Base-by-base conservation (phyloP, 2,329 filamentous ascomycete genomes). In the Laburnicola sp. region DNA sequence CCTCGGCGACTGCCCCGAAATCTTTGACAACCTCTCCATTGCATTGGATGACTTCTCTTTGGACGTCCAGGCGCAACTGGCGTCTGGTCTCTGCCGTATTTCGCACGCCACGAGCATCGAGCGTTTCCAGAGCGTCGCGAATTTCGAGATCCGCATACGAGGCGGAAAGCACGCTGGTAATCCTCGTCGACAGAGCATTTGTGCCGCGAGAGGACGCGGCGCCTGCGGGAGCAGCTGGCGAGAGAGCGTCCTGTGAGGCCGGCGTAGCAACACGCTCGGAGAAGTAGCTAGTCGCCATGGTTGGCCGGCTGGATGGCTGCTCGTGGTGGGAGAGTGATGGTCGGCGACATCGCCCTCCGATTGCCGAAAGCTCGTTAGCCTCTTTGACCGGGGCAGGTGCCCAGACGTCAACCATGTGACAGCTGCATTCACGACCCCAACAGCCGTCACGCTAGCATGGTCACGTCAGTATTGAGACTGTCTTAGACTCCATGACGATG, bases 131-230 rank as follows among this genome's bases (percentile, higher is more conserved):
- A 10, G 91, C 87, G 77, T 96, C 89, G 58, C 91, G 85, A 61
- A 97, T 96, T 60, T 97, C 93, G 4, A 89, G 81, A 73, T 97
- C 94, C 5, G 91, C 88, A 74, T 96, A 97, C 0, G 93, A 96
- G 2, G 91, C 87, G 3, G 94, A 96, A 42, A 97, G 82, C 35
- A 97, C 88, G 54, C 84, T 86, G 23, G 90, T 89, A 61, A 97
- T 83, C 68, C 94, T 91, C 54, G 87, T 87, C 6, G 89, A 86
- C 28, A 97, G 78, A 6, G 91, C 87, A 71, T 84, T 90, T 10
- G 77, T 65, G 21, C 77, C 64, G 34, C 64, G 63, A n/a, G 65
- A 66, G 5, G 58, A 50, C 8, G 54, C 39, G 4, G 56, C 66
- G 38, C 51, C 41, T 4, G 63, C 60, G 1, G 68, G 59, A 25